These are phyloP conservation scores for Pinus albicaulis DNA, from an alignment of 75 land plant species.

Conservation along the genomic window DNA sequence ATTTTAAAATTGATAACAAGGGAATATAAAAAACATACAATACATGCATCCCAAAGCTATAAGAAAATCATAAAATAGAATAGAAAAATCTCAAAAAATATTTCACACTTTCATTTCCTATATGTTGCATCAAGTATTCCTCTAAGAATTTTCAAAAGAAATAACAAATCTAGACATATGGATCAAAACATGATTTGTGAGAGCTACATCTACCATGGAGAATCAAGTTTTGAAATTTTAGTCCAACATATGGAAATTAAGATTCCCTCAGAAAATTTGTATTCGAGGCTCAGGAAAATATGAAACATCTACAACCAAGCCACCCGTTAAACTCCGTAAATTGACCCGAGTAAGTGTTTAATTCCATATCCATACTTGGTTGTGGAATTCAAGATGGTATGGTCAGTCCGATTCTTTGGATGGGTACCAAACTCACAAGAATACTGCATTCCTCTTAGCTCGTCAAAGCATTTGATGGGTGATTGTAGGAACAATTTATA, in stretches of 20 bases:
- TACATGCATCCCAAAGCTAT: background rate
- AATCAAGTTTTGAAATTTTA: background rate
- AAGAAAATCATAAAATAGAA: background rate
- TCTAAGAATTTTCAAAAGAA: background rate
- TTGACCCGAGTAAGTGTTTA: no score
- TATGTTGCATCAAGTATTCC: background rate
- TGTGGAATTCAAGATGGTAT: no score
- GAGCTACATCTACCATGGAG: background rate
- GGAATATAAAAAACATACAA: background rate
- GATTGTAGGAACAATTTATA: no score
- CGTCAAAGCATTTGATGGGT: no score
- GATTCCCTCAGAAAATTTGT: background rate
- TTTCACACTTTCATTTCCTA: background rate
- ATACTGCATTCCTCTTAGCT: no score
- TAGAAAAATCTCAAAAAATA: background rate
- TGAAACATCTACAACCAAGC: background rate
- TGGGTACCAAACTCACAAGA: no score
- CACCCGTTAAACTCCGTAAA: no score
- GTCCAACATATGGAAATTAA: background rate
- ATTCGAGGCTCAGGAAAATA: background rate
- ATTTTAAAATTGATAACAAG: no score
- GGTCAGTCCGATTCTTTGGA: no score
- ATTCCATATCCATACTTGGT: no score
- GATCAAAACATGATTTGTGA: background rate
- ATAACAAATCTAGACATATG: slow-evolving; percentile 2